Evolutionary conservation across 192 early-diverging fungal genomes (phyloP), one percentile per base, ranked within the genome.

Genomic region (Spizellomyces punctatus): DNA sequence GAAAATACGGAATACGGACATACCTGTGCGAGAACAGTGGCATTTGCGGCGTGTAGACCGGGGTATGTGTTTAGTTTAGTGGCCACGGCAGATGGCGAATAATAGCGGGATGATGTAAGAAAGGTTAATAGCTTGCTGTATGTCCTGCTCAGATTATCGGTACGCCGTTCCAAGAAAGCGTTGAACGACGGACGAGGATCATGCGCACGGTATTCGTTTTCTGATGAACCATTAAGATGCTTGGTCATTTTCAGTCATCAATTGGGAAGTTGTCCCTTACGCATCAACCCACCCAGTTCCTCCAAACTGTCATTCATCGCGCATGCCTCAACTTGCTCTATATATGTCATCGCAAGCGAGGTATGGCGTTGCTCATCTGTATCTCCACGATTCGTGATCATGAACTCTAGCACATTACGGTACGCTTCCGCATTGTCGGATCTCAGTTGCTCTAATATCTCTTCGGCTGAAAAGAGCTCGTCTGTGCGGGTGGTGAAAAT

Each of bases 311-410:
- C 64, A 8, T 55, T 6, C 4, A 56, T 49, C 41, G 66, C 60
- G 4, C 59, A 17, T 46, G 47, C 6, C 16, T 50, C 17, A 45
- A 79, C 48, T 17, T 71, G 50, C 17, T 79, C 73, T 22, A 76
- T 46, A 22, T 76, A 79, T 10, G 63, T 16, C 10, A 72, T 63
- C 7, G 68, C 67, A 3, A 79, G 63, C 58, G 55, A 21, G 12
- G 61, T 75, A 49, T 77, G 75, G 19, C 16, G 49, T 50, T 42
- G n/a, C 45, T 58, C 58, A 19, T 69, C 57, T 54, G 0, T 54
- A n/a, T 19, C 12, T n/a, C 50, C 14, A 54, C 50, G 14, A 4
- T 54, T 19, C 14, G 17, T 12, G 50, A 19, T n/a, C 17, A 12
- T 54, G 50, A 54, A 19, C 12, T 54, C 50, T 19, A 19, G 50